Percentiles rank a stretch among this genome's conserved stretches.
Evolutionary conservation across 768 basidiomycete genomes (phyloP).

Genomic region (Xerocomellus dryophilus): DNA sequence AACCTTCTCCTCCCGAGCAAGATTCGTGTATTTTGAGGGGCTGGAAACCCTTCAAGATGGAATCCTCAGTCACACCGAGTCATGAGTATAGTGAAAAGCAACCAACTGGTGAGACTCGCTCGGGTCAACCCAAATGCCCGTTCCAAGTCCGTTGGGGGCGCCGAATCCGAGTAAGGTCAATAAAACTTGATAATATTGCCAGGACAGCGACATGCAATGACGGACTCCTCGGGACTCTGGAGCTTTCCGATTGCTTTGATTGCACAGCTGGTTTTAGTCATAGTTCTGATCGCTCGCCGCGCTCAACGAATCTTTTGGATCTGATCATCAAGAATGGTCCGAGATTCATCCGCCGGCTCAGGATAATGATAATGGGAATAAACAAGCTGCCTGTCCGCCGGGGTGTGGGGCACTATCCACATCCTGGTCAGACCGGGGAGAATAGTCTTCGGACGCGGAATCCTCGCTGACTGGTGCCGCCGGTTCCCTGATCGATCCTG

Average conservation of each 20-base stretch:
- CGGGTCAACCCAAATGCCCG: background rate
- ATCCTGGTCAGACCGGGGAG: background rate
- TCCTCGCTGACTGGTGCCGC: too few relatives aligned
- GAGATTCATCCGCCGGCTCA: background rate
- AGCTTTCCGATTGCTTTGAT: too few relatives aligned
- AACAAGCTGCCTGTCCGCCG: background rate
- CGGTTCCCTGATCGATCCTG: too few relatives aligned
- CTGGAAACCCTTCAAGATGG: background rate
- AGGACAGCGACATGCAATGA: background rate
- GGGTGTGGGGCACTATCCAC: background rate
- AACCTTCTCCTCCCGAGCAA: background rate
- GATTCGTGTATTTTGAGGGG: background rate
- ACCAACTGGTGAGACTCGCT: background rate
- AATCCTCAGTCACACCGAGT: background rate
- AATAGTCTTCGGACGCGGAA: background rate
- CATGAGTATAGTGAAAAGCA: background rate
- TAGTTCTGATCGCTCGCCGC: constrained; percentile 6
- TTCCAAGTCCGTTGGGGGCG: rapidly evolving
- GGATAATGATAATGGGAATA: background rate
- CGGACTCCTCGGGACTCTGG: background rate
- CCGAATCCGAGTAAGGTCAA: background rate
- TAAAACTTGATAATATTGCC: background rate
- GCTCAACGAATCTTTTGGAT: background rate
- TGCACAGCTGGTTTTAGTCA: too few relatives aligned
- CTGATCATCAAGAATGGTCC: background rate